A percentile compares a stretch with the other conserved stretches of the same genome.
Evolutionary conservation across 202 grass and related monocot genomes (phyloP).

Genomic region (Bolboschoenoplectus hybrid): DNA sequence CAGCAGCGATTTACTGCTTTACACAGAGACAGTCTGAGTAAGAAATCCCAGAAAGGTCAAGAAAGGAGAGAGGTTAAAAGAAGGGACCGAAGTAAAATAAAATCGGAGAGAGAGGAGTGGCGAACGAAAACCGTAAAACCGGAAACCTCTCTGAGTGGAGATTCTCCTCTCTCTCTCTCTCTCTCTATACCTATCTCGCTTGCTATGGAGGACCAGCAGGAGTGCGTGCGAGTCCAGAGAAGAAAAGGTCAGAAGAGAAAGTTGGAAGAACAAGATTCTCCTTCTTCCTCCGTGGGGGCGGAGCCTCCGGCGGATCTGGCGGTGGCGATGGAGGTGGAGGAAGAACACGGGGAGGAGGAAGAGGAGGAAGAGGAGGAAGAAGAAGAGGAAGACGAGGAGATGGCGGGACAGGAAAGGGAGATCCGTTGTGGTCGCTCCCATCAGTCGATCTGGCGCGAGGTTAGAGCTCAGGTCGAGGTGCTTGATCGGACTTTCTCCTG

Average conservation of each 20-base stretch:
- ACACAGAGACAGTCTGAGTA: background rate
- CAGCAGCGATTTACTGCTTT: background rate
- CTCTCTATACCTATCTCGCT: conserved; percentile 33
- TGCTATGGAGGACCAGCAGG: conserved; percentile 80
- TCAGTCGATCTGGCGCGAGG: conserved; percentile 61
- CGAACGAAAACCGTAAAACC: conserved; percentile 26
- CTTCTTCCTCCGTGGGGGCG: conserved; percentile 24
- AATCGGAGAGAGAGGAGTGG: background rate
- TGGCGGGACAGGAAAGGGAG: conserved; percentile 51
- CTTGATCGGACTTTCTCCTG: conserved; percentile 79
- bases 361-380: conserved; percentile 67
- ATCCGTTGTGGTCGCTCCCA: conserved; percentile 75
- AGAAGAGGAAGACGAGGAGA: conserved; percentile 67
- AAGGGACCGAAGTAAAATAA: background rate
- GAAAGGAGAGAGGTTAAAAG: background rate
- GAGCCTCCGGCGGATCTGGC: conserved; percentile 32
- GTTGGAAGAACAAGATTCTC: conserved; percentile 64
- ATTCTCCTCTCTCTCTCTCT: conserved; percentile 39
- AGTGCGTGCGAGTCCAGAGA: conserved; percentile 50
- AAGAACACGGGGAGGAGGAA: conserved; percentile 60
- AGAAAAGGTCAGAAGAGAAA: conserved; percentile 67
- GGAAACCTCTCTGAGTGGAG: conserved; percentile 18
- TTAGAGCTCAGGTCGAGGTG: conserved; percentile 78
- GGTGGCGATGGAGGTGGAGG: conserved; percentile 46
- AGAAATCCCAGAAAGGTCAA: conserved; percentile 17